These are phyloP conservation scores for Geosmithia morbida DNA, from an alignment of 2,329 filamentous ascomycete genomes.

Conservation along the genomic window DNA sequence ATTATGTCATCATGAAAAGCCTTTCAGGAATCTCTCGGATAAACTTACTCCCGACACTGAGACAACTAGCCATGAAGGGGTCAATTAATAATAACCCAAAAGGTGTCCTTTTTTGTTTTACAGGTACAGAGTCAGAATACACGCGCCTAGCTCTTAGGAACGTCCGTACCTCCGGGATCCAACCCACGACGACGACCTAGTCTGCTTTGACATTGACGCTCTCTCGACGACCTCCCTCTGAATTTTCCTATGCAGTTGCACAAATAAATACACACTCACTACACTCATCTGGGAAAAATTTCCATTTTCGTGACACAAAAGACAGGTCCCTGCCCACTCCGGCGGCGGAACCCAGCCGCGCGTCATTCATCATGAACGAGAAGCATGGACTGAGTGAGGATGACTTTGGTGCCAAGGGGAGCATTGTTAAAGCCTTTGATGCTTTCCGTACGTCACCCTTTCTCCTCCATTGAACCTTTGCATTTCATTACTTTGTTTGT, in stretches of 20 bases:
- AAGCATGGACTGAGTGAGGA: conserved; percentile 57
- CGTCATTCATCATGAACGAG: conserved; percentile 48
- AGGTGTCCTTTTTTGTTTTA: conserved; percentile 2
- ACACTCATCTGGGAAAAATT: neutral
- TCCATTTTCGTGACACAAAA: neutral
- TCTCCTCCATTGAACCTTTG: neutral
- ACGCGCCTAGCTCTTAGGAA: neutral
- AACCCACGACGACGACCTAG: neutral
- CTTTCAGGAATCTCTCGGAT: neutral
- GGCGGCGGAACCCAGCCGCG: neutral
- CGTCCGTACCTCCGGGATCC: neutral
- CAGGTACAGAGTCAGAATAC: neutral
- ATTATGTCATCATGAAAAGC: neutral
- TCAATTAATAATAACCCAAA: neutral
- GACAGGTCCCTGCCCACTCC: neutral
- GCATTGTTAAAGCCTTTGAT: conserved; percentile 77
- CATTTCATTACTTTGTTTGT: neutral
- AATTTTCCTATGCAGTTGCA: neutral
- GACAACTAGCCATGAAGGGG: neutral
- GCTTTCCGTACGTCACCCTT: conserved; percentile 63
- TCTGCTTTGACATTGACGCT: neutral
- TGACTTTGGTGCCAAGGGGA: conserved; percentile 60
- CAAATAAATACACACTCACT: neutral
- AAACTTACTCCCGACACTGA: neutral
- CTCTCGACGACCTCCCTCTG: neutral